Evolutionary conservation across 2,329 filamentous ascomycete species (phyloP), one percentile per base, ranked within the genome.

Genomic region (Xylaria sp.): DNA sequence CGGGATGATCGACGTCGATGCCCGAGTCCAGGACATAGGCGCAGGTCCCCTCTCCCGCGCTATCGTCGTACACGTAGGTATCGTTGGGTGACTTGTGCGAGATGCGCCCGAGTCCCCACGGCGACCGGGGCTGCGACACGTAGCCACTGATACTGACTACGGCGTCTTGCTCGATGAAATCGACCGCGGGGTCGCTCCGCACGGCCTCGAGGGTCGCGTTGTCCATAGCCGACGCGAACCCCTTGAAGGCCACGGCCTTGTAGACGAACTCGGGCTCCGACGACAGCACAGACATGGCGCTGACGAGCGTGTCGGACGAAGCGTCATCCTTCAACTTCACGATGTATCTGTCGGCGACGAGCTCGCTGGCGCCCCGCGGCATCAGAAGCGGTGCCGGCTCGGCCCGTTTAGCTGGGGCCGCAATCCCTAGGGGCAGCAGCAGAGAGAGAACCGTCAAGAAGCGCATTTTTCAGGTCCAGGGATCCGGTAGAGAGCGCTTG

Each of bases 21-120:
- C 76, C 76, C 2, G 74, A 75, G 60, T 79, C 76, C 47, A 78
- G 69, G 29, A 78, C 57, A 56, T 77, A 78, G n/a, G 70, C 63
- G 46, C 70, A 75, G 11, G 53, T 62, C 8, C 64, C 66, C 2
- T 53, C 54, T 1, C 66, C 67, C 7, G 59, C 63, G 2, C 54
- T 61, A 13, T 42, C 44, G 34, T 66, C 60, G 40, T 62, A 68
- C 8, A 52, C 48, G 45, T 66, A 69, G 13, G 51, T 63, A 6
- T 7, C 45, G 16, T 13, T 34, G 8, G 29, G 16, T 7, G 29
- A 7, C 9, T 13, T 34, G 45, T 55, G 50, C n/a, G 57, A 57
- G 50, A 60, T 50, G 37, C 57, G 57, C 17, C 39, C 48, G 34
- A 60, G 46, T 40, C 57, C 57, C 57, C 57, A 60, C 1, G 57